phyloP scores from a whole-genome alignment of 2,329 filamentous ascomycete species.

The Colletotrichum siamense region DNA sequence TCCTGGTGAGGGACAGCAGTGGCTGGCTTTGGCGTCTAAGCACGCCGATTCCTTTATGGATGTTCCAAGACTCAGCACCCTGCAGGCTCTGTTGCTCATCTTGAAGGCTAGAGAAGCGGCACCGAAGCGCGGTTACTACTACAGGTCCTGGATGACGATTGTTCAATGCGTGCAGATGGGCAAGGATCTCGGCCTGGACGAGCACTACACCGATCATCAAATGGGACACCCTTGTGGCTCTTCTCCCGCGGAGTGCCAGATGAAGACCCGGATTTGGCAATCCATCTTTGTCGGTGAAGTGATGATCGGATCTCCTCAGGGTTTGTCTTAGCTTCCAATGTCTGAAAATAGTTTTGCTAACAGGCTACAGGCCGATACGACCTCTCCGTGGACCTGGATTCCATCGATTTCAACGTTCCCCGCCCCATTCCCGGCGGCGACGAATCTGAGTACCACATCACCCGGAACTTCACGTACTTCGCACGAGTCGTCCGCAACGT shows the following conservation, averaged over 20 bases:
- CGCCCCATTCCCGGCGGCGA: conserved; percentile 71
- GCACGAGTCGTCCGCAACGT: conserved; percentile 80
- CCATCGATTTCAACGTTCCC: conserved; percentile 76
- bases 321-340: conserved; percentile 47
- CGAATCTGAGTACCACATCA: conserved; percentile 76
- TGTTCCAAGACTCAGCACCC: conserved; percentile 85
- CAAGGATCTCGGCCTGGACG: conserved; percentile 87
- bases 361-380: conserved; percentile 72
- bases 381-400: conserved; percentile 75
- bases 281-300: conserved; percentile 84
- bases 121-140: conserved; percentile 94
- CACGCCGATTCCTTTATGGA: conserved; percentile 96
- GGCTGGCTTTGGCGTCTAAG: conserved; percentile 87
- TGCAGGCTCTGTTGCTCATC: conserved; percentile 87
- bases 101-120: conserved; percentile 92
- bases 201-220: conserved; percentile 82
- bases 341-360: not conserved
- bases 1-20: conserved; percentile 84
- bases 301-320: conserved; percentile 94
- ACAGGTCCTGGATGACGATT: conserved; percentile 95
- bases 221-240: conserved; percentile 74
- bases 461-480: conserved; percentile 84
- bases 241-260: conserved; percentile 75
- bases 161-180: conserved; percentile 93
- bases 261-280: conserved; percentile 91